phyloP scores from a whole-genome alignment of 2,329 filamentous ascomycete genomes.

The Neofusicoccum kwambonambiense region DNA sequence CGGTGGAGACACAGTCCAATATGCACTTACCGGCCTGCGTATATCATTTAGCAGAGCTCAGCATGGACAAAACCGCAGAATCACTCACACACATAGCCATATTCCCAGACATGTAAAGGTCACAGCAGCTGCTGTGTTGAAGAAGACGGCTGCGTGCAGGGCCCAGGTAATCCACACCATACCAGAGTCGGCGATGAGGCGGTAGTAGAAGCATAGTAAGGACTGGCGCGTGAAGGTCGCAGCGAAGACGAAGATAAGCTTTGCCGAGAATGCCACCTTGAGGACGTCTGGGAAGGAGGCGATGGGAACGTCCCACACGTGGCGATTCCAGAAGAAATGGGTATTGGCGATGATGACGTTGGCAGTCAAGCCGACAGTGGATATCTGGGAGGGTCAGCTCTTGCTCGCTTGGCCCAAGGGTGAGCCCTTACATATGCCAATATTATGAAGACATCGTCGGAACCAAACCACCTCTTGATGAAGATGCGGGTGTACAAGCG shows the following conservation, averaged over 20 bases:
- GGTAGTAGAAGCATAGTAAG: slow-evolving; percentile 48
- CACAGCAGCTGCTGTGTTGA: slow-evolving; percentile 39
- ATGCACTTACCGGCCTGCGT: slow-evolving; percentile 38
- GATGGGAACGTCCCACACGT: slow-evolving; percentile 43
- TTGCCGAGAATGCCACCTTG: slow-evolving; percentile 44
- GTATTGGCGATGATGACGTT: slow-evolving; percentile 44
- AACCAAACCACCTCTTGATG: slow-evolving; percentile 44
- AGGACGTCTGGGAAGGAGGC: slow-evolving; percentile 26
- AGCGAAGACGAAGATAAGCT: slow-evolving; percentile 42
- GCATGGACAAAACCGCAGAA: neutral
- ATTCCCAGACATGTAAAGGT: slow-evolving; percentile 37
- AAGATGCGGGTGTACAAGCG: slow-evolving; percentile 42
- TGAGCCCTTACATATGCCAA: slow-evolving; percentile 36
- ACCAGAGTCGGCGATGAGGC: slow-evolving; percentile 42
- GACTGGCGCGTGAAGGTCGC: slow-evolving; percentile 46
- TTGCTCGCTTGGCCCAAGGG: neutral
- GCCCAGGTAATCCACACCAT: slow-evolving; percentile 40
- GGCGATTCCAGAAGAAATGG: slow-evolving; percentile 43
- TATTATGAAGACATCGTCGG: slow-evolving; percentile 43
- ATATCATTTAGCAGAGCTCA: neutral
- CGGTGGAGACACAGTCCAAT: slow-evolving; percentile 41
- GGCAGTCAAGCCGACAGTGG: slow-evolving; percentile 38
- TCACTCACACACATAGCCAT: slow-evolving; percentile 39
- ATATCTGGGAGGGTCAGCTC: slow-evolving; percentile 29
- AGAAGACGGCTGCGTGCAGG: slow-evolving; percentile 39